Evolutionary conservation across 2,329 filamentous ascomycete species (phyloP).

Genomic region (Ascocoryne sarcoides): DNA sequence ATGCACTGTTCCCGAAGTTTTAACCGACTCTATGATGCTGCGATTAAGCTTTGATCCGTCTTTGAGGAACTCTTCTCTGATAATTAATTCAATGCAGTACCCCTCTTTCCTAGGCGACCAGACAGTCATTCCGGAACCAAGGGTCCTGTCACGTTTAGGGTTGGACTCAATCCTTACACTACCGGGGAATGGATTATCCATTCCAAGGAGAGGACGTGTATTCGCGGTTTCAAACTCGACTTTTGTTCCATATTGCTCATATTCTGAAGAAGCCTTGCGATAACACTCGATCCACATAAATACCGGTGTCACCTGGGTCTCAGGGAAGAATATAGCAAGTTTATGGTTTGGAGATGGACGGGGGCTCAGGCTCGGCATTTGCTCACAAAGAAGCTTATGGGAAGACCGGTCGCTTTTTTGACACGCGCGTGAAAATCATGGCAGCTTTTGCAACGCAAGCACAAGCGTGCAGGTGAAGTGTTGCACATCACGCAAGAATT

Average conservation of each 20-base stretch:
- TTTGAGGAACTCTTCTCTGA: constrained; percentile 1
- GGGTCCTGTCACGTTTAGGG: constrained; percentile 1
- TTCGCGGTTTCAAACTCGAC: constrained; percentile 1
- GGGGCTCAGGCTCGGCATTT: constrained; percentile 2
- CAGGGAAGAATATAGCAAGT: constrained; percentile 2
- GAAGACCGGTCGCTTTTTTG: constrained; percentile 3
- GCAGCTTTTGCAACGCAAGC: constrained; percentile 1
- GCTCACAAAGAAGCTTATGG: constrained; percentile 2
- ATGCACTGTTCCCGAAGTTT: constrained; percentile 1
- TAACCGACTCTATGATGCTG: constrained; percentile 1
- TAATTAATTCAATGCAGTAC: constrained; percentile 1
- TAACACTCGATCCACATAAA: constrained; percentile 3
- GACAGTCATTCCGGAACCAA: constrained; percentile 1
- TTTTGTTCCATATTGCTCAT: constrained; percentile 1
- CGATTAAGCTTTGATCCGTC: constrained; percentile 3
- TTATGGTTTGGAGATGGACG: constrained; percentile 2
- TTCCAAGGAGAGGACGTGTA: constrained; percentile 3
- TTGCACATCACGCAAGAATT: constrained; percentile 3
- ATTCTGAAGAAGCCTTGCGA: constrained; percentile 1
- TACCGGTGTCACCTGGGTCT: not conserved
- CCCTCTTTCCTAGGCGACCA: constrained; percentile 1
- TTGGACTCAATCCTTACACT: not conserved
- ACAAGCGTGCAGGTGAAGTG: constrained; percentile 2
- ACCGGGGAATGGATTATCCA: not conserved
- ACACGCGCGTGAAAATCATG: constrained; percentile 2